Conservation (phyloP, 176 grass and related monocot genomes). For the Carex kokanica region DNA sequence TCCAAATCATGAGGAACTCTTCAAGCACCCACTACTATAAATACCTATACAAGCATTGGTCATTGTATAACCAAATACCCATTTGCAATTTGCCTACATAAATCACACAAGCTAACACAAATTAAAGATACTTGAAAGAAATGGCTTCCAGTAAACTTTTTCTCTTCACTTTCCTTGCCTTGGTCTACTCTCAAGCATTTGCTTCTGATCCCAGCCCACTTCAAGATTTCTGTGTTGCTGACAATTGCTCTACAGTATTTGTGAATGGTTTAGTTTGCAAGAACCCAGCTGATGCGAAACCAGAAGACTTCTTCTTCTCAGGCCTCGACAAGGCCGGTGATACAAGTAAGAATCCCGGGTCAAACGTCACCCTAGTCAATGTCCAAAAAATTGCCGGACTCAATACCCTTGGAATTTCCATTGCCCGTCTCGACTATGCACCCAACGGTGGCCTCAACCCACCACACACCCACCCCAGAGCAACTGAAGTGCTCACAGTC, state of each 20-base stretch:
- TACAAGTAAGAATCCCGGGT: background rate
- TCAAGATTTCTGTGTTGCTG: conserved; percentile 39
- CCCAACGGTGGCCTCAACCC: background rate
- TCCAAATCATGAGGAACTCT: background rate
- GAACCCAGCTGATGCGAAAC: background rate
- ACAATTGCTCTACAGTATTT: background rate
- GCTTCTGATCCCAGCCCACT: conserved; percentile 45
- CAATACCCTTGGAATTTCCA: background rate
- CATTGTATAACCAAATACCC: background rate
- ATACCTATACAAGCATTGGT: background rate
- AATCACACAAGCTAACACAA: background rate
- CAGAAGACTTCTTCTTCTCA: conserved; percentile 3
- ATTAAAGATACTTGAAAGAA: background rate
- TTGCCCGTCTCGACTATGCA: conserved; percentile 4
- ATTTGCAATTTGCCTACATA: background rate
- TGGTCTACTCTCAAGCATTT: conserved; percentile 24
- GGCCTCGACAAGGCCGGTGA: background rate
- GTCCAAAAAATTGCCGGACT: background rate
- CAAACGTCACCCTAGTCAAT: background rate
- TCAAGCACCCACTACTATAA: background rate
- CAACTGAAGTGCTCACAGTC: conserved; percentile 9
- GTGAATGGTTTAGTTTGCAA: conserved; percentile 8
- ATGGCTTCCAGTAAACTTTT: conserved; percentile 8
- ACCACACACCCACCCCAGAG: conserved; percentile 3
- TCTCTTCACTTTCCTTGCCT: background rate